Base-by-base conservation (phyloP, 306 rosid genomes). In the Glycyrrhiza uralensis region DNA sequence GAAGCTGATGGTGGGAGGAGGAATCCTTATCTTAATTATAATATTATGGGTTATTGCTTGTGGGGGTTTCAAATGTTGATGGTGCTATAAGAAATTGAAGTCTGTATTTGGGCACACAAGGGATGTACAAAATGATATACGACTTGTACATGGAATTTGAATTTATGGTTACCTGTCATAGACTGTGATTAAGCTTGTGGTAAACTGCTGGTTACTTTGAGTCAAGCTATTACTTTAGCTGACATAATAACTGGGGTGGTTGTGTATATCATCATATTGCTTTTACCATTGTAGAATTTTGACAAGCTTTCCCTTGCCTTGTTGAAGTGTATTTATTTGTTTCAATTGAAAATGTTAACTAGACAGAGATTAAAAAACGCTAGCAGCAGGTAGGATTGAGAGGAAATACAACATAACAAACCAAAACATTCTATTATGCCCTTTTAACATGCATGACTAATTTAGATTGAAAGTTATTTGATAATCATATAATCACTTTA, bases 1-100 rank as follows among this genome's bases (percentile, higher is more conserved):
- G 96, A 94, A 94, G 85, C 87, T 94, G 82, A 87, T 94, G 87
- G 85, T 89, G 22, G 95, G 91, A 54, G 97, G 97, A 46, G 95
- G 82, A 51, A 52, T 94, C 74, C 69, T 94, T 66, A 59, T 78
- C 36, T 42, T 94, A 65, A 36, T 94, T 54, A 69, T 89, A 79
- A 74, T 94, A 45, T 68, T 94, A 76, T 91, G 97, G 98, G 81
- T 81, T 65, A 76, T 91, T 70, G 91, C 88, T 30, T 94, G 98
- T 63, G 86, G 90, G 62, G 98, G 98, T 69, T 89, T 94, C 85
- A 84, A 82, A 73, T 94, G 98, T 79, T 89, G 89, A 94, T 75
- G 69, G 46, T 41, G 12, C 41, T 46, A 56, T n/a, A 62, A 23
- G 24, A 69, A 74, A 42, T 39, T 14, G 39, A 58, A 24, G 32